Conservation (phyloP, 805 yeast species). For the Suhomyces pyralidae region DNA sequence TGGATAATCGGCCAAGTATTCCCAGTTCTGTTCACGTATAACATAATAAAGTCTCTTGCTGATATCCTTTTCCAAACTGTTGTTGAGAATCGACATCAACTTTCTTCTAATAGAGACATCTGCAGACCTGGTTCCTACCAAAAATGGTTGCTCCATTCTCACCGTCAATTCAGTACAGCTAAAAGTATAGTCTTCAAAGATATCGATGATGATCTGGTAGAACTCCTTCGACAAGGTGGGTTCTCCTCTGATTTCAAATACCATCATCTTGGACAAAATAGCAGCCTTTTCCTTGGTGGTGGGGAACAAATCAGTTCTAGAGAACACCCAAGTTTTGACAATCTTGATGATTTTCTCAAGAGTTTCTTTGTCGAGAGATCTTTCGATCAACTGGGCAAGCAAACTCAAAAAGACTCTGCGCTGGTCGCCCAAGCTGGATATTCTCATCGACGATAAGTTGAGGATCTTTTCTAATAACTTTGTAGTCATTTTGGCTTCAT, state of each 20-base stretch:
- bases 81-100: slow-evolving; percentile 74
- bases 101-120: slow-evolving; percentile 72
- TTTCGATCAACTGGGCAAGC: slow-evolving; percentile 85
- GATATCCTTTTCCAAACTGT: slow-evolving; percentile 73
- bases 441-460: slow-evolving; percentile 74
- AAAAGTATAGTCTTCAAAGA: slow-evolving; percentile 76
- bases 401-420: slow-evolving; percentile 83
- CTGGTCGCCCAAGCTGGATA: slow-evolving; percentile 88
- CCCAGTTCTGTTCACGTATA: slow-evolving; percentile 97
- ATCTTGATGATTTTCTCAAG: slow-evolving; percentile 71
- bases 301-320: slow-evolving; percentile 80
- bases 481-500: slow-evolving; percentile 79
- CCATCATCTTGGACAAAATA: slow-evolving; percentile 86
- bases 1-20: slow-evolving; percentile 82
- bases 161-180: slow-evolving; percentile 86
- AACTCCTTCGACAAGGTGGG: slow-evolving; percentile 71
- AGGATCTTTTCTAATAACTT: slow-evolving; percentile 71
- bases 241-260: slow-evolving; percentile 86
- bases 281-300: slow-evolving; percentile 96
- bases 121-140: slow-evolving; percentile 85
- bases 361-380: slow-evolving; percentile 75
- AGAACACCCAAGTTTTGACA: slow-evolving; percentile 87
- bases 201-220: slow-evolving; percentile 81
- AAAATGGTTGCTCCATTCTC: slow-evolving; percentile 93
- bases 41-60: slow-evolving; percentile 80